Evolutionary conservation across 495 filamentous ascomycete genomes (phyloP), one percentile per base, ranked within the genome.

Genomic region (Neurospora sp.): DNA sequence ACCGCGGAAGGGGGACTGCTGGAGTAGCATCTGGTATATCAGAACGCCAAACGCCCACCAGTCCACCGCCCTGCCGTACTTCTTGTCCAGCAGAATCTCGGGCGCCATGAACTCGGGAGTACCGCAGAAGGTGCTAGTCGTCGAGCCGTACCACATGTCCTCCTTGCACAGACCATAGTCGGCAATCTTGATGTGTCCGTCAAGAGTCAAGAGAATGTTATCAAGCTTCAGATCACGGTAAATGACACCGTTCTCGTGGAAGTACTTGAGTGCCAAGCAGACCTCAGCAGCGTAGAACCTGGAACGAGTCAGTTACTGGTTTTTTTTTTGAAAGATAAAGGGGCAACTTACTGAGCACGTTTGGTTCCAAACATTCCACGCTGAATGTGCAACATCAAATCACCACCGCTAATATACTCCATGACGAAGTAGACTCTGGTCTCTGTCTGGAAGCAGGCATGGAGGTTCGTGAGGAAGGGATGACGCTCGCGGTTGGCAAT

Each of bases 31-130:
- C 85, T 99, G 96, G 82, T 99, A 99, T 75, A 99, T 99, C 74
- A 99, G 86, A 41, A 99, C 96, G 78, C 96, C 96, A 82, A 99
- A 99, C n/a, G 96, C 96, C 96, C 96, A 99, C 96, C 96, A 99
- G 82, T 99, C 96, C 73, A 99, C 96, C n/a, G 96, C 94, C 70
- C 96, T 90, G 46, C 95, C 96, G 80, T 98, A 99, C 80, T 97
- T 97, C 87, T 98, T 98, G 82, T 99, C 96, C 72, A 99, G 88
- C 11, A 99, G 84, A 83, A 99, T 99, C 92, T 99, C 96, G 12
- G 96, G 96, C 16, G 96, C 96, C 96, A 99, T 99, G 74, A 99
- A 99, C 79, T 99, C 96, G 48, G 96, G 96, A 31, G 96, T 99
- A 82, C 96, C 96, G 83, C 96, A 99, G 84, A 99, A 99, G 37